Percentiles rank a stretch among this genome's conserved stretches.
These are phyloP conservation scores for Graphilbum sp. DNA, from an alignment of 2,329 filamentous ascomycete species.

Conservation along the genomic window DNA sequence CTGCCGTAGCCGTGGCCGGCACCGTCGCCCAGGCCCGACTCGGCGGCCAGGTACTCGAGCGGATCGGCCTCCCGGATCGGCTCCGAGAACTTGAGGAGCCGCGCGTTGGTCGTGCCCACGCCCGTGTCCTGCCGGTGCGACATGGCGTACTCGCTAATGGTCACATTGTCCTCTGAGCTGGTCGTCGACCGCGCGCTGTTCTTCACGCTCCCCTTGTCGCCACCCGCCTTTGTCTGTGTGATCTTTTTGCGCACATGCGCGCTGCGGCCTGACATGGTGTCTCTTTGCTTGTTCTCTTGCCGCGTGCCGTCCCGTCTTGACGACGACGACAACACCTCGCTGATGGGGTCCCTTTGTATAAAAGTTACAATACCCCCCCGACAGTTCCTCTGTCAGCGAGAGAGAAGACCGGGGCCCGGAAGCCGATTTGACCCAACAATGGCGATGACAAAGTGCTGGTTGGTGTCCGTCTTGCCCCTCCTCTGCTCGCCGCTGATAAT, in stretches of 20 bases:
- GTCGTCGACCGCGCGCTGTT: conserved; percentile 20
- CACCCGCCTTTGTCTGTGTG: conserved; percentile 25
- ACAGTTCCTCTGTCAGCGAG: no score
- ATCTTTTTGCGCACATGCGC: conserved; percentile 43
- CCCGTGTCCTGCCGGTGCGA: conserved; percentile 22
- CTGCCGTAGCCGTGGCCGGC: conserved; percentile 6
- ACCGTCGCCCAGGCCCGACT: neutral
- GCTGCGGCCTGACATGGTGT: conserved; percentile 39
- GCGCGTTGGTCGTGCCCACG: conserved; percentile 25
- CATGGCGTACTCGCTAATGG: conserved; percentile 21
- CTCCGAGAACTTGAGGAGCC: conserved; percentile 29
- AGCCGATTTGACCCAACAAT: no score
- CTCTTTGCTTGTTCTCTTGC: neutral
- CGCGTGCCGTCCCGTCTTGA: no score
- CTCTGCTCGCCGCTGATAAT: no score
- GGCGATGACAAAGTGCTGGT: no score
- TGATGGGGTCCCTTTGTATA: no score
- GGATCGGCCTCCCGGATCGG: conserved; percentile 18
- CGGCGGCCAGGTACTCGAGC: conserved; percentile 14
- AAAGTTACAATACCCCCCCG: no score
- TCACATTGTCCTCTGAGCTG: conserved; percentile 23
- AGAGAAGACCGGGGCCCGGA: no score
- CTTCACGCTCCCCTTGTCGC: conserved; percentile 13
- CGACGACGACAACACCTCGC: no score
- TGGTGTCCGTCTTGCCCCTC: no score